Evolutionary conservation across 2,329 filamentous ascomycete species (phyloP), one percentile per base, ranked within the genome.

Genomic region (Clonostachys byssicola): DNA sequence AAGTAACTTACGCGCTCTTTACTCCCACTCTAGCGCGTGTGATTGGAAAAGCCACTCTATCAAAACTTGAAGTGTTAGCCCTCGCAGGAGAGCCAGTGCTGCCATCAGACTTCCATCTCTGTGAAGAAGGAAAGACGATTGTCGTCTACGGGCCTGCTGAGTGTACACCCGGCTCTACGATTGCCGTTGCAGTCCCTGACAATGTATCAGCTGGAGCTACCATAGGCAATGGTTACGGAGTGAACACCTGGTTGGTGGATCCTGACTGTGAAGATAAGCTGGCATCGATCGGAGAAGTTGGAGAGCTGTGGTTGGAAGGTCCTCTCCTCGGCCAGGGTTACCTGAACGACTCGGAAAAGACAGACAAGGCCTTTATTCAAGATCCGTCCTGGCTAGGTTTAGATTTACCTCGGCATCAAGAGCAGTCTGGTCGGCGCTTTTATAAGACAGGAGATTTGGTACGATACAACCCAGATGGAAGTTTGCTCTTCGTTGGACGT

Each of bases 281-380:
- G 9, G 16, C 16, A 8, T 36, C 34, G n/a, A 14, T 52, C 16
- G 53, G 53, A 14, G 44, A 40, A 10, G 13, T 51, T 4, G 52
- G 54, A 6, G 54, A 56, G 41, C 43, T 56, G 5, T 34, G 49
- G 20, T 46, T 56, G 16, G 44, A 56, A 39, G 52, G 50, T 1
- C 74, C 74, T 30, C 46, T 42, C 20, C 9, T 80, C 14, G 73
- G 70, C 20, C 61, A 68, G 34, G 73, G 74, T 34, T 81, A 80
- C 47, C 58, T 77, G 14, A 71, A 73, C 46, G 50, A 59, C 14
- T 5, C 55, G 18, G 39, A 51, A 13, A 14, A 18, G 4, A 63
- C 71, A 64, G 47, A 60, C 48, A 10, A 49, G 3, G 49, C 51
- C 4, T 44, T 48, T 20, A 17, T 44, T 12, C 35, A 16, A 7